Percentiles rank a stretch among this genome's conserved stretches.
These are phyloP conservation scores for Moniliella sp. DNA, from an alignment of 1,284 basidiomycete species.

Conservation along the genomic window DNA sequence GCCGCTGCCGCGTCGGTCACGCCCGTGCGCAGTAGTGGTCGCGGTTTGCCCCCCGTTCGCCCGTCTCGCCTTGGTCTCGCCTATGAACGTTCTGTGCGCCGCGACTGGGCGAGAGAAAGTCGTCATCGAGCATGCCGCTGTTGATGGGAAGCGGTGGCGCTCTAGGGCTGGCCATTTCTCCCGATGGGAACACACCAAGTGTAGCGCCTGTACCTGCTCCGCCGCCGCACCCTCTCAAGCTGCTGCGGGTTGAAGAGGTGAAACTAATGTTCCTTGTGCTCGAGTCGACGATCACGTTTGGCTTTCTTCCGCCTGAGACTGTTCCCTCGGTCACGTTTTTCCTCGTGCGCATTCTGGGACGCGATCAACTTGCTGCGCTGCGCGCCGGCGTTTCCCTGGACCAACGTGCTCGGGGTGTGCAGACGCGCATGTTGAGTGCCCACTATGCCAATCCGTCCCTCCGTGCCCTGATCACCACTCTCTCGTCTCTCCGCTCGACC, in stretches of 20 bases:
- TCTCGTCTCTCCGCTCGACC: slow-evolving; percentile 3
- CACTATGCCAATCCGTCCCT: slow-evolving; percentile 26
- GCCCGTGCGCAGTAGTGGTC: slow-evolving; percentile 3
- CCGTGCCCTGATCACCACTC: slow-evolving; percentile 12
- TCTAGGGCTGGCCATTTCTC: not conserved
- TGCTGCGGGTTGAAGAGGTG: slow-evolving; percentile 19
- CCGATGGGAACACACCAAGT: not conserved
- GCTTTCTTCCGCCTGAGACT: slow-evolving; percentile 18
- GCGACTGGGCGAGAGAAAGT: too few species aligned
- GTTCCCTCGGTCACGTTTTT: slow-evolving; percentile 13
- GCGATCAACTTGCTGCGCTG: slow-evolving; percentile 1
- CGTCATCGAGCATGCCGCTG: too few species aligned
- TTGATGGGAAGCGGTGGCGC: too few species aligned
- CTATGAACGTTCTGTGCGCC: too few species aligned
- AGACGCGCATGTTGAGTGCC: slow-evolving; percentile 22
- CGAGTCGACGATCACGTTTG: slow-evolving; percentile 21
- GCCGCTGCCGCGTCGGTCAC: slow-evolving; percentile 4
- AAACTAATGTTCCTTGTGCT: slow-evolving; percentile 15
- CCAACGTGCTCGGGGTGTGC: slow-evolving; percentile 9
- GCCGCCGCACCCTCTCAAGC: slow-evolving; percentile 1
- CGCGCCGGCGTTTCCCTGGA: slow-evolving; percentile 4
- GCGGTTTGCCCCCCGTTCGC: not conserved
- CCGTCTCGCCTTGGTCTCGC: too few species aligned
- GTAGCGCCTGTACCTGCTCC: not conserved
- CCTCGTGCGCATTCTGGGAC: slow-evolving; percentile 22